phyloP scores from a whole-genome alignment of 176 grass and related monocot genomes.

The Ananas comosus region DNA sequence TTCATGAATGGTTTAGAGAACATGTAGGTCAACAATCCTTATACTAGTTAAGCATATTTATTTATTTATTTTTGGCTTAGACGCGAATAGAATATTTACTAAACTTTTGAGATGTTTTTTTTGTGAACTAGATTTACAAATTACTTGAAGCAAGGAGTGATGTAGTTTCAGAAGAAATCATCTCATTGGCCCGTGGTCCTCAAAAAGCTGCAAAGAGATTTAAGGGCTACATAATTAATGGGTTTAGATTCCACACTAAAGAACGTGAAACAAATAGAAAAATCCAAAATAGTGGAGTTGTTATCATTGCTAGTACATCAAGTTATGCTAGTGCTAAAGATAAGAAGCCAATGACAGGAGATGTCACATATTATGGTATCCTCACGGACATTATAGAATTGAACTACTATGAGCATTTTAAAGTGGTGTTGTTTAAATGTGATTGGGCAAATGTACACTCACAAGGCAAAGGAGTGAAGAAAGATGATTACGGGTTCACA shows the following conservation, averaged over 20 bases:
- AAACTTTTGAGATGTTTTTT: too few relatives aligned
- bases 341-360: not conserved
- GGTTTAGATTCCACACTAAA: not conserved
- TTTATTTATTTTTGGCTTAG: too few relatives aligned
- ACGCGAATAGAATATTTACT: too few relatives aligned
- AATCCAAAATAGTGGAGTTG: not conserved
- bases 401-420: not conserved
- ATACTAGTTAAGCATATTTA: too few relatives aligned
- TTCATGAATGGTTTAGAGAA: not conserved
- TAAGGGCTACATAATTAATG: not conserved
- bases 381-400: not conserved
- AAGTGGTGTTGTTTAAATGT: conserved; percentile 4
- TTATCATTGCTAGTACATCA: not conserved
- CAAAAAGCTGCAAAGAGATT: not conserved
- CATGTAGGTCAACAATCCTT: too few relatives aligned
- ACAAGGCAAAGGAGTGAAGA: not conserved
- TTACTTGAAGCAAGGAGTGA: not conserved
- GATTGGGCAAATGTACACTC: not conserved
- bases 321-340: conserved; percentile 10
- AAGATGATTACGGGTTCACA: conserved; percentile 5
- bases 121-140: too few relatives aligned
- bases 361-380: not conserved
- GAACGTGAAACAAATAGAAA: not conserved
- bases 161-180: not conserved
- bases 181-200: not conserved